A percentile compares a stretch with the other conserved stretches of the same genome.
Evolutionary conservation across 1,284 basidiomycete genomes (phyloP).

Genomic region (Rhodotorula sp.): DNA sequence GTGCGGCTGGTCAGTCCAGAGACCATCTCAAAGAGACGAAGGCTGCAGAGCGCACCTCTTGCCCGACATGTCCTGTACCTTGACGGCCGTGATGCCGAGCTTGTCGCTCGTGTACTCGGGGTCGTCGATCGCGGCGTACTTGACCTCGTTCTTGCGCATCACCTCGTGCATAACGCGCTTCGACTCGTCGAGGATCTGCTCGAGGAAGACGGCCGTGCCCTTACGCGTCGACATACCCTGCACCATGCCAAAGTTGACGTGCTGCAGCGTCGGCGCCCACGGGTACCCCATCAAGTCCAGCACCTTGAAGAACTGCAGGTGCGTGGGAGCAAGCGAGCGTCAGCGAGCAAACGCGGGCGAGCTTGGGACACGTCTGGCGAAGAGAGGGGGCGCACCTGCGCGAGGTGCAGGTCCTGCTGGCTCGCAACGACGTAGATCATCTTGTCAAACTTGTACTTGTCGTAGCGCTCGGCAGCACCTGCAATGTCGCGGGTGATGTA

Average conservation of each 20-base stretch:
- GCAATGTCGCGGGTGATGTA: constrained; percentile 99
- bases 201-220: constrained; percentile 94
- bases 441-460: constrained; percentile 93
- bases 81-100: constrained; percentile 93
- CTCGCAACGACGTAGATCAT: constrained; percentile 66
- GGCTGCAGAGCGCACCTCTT: constrained; percentile 65
- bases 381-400: constrained; percentile 58
- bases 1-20: background rate
- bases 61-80: constrained; percentile 97
- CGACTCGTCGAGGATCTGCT: constrained; percentile 90
- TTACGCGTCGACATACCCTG: constrained; percentile 97
- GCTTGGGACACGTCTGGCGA: no score
- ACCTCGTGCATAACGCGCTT: constrained; percentile 91
- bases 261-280: constrained; percentile 79
- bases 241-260: constrained; percentile 76
- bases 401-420: constrained; percentile 92
- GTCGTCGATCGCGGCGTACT: constrained; percentile 86
- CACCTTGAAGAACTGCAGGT: constrained; percentile 81
- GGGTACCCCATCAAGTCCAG: constrained; percentile 86
- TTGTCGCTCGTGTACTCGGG: constrained; percentile 79
- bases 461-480: constrained; percentile 87
- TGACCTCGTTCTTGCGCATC: constrained; percentile 92
- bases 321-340: background rate
- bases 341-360: no score
- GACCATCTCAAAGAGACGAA: background rate